Conservation (phyloP, 352 stramenopile species). For the Phytophthora pisi region DNA sequence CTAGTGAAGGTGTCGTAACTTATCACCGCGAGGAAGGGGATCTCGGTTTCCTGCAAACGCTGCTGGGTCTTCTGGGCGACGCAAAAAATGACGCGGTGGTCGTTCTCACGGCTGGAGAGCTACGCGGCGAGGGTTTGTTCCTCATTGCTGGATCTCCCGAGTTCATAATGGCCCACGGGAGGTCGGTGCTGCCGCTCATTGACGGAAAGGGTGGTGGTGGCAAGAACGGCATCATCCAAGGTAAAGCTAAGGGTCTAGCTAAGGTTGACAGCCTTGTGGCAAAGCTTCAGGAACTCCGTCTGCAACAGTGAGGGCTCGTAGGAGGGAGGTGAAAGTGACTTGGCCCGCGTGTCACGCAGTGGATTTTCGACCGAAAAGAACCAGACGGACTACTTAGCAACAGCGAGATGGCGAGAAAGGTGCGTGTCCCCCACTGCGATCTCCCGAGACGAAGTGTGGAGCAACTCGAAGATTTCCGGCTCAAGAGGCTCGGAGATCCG, state of each 20-base stretch:
- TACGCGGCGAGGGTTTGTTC: conserved; percentile 63
- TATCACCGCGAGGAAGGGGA: conserved; percentile 72
- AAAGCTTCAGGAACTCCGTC: conserved; percentile 51
- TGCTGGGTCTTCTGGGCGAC: conserved; percentile 55
- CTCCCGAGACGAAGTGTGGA: not conserved
- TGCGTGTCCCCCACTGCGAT: conserved; percentile 11
- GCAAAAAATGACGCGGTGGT: conserved; percentile 44
- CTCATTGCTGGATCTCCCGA: conserved; percentile 61
- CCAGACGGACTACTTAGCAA: not conserved
- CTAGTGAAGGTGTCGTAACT: conserved; percentile 38
- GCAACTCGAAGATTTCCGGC: not conserved
- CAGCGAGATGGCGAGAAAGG: conserved; percentile 38
- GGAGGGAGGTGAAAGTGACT: not conserved
- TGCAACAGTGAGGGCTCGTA: conserved; percentile 28
- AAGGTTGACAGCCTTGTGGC: conserved; percentile 53
- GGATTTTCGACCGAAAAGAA: conserved; percentile 27
- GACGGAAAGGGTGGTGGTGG: conserved; percentile 77
- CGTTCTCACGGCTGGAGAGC: conserved; percentile 60
- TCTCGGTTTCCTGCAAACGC: conserved; percentile 70
- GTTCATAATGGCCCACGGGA: conserved; percentile 65
- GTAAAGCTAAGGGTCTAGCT: conserved; percentile 67
- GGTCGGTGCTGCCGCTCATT: conserved; percentile 60
- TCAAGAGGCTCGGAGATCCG: not conserved
- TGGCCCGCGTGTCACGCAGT: conserved; percentile 23
- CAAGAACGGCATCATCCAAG: conserved; percentile 79